These are phyloP conservation scores for Boletus subluridellus DNA, from an alignment of 1,284 basidiomycete species.

Conservation along the genomic window DNA sequence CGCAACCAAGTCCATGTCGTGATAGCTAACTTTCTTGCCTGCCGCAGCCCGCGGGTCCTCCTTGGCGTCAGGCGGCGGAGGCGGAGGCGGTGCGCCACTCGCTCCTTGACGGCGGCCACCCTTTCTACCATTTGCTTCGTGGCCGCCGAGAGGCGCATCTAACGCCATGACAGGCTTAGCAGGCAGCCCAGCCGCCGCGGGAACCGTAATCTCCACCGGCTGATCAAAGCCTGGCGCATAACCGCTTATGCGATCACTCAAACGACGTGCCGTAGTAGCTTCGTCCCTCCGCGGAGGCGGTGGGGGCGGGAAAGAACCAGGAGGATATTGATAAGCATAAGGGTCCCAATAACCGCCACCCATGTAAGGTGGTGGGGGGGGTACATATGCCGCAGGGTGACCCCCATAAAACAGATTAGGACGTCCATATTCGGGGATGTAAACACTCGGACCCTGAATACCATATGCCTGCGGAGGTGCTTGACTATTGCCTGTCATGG, in stretches of 20 bases:
- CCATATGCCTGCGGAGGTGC: conserved; percentile 77
- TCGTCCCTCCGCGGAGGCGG: conserved; percentile 55
- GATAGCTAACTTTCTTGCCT: conserved; percentile 78
- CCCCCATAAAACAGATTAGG: conserved; percentile 43
- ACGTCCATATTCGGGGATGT: conserved; percentile 46
- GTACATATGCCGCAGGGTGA: conserved; percentile 40
- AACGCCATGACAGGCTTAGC: conserved; percentile 66
- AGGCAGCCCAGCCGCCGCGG: conserved; percentile 67
- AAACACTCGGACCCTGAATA: conserved; percentile 56
- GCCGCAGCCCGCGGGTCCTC: conserved; percentile 83
- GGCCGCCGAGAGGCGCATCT: conserved; percentile 49
- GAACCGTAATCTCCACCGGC: conserved; percentile 44
- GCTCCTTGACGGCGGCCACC: conserved; percentile 35
- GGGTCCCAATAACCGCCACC: conserved; percentile 55
- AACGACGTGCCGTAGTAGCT: conserved; percentile 50
- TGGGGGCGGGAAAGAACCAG: conserved; percentile 35
- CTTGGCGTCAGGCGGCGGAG: conserved; percentile 79
- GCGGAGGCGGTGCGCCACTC: conserved; percentile 52
- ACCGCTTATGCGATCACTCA: conserved; percentile 75
- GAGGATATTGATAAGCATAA: conserved; percentile 42
- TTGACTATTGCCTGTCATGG: conserved; percentile 58
- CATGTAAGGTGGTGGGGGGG: conserved; percentile 45
- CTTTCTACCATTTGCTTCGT: conserved; percentile 39
- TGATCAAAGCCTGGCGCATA: conserved; percentile 56
- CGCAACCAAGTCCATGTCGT: conserved; percentile 84